phyloP scores from a whole-genome alignment of 2,329 filamentous ascomycete species.

The Botrytis deweyae region DNA sequence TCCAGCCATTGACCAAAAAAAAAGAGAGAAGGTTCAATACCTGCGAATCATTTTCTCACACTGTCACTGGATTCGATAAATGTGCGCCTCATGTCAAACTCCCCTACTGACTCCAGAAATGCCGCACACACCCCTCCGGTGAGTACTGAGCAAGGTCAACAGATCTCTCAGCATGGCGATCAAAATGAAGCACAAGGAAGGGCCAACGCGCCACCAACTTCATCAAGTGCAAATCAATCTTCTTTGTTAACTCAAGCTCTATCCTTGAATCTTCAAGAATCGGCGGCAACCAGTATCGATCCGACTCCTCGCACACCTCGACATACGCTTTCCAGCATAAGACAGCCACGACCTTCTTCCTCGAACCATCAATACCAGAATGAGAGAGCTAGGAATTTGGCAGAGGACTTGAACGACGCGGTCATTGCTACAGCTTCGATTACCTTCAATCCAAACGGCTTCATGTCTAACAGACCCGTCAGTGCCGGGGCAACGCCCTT shows the following conservation, averaged over 20 bases:
- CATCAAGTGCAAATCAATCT: conserved; percentile 27
- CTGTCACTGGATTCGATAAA: conserved; percentile 38
- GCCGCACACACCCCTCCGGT: conserved; percentile 37
- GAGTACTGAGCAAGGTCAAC: conserved; percentile 33
- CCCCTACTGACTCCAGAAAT: conserved; percentile 39
- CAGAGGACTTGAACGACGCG: conserved; percentile 23
- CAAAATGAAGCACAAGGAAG: conserved; percentile 29
- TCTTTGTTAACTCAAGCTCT: conserved; percentile 38
- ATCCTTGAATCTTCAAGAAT: conserved; percentile 24
- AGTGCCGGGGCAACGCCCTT: conserved; percentile 28
- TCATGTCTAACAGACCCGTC: conserved; percentile 13
- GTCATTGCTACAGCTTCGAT: conserved; percentile 25
- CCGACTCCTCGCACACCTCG: neutral
- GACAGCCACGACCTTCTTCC: conserved; percentile 13
- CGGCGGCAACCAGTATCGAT: conserved; percentile 5
- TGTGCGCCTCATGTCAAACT: conserved; percentile 41
- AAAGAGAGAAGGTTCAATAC: conserved; percentile 26
- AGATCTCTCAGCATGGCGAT: conserved; percentile 30
- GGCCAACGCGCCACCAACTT: conserved; percentile 25
- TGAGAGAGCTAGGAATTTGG: conserved; percentile 23
- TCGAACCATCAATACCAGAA: conserved; percentile 24
- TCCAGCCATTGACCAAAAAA: conserved; percentile 23
- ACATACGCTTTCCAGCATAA: conserved; percentile 10
- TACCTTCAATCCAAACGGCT: conserved; percentile 15
- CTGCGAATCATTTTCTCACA: conserved; percentile 38